Base-by-base conservation (phyloP, 2,329 filamentous ascomycete genomes). In the Penicillium sp. region DNA sequence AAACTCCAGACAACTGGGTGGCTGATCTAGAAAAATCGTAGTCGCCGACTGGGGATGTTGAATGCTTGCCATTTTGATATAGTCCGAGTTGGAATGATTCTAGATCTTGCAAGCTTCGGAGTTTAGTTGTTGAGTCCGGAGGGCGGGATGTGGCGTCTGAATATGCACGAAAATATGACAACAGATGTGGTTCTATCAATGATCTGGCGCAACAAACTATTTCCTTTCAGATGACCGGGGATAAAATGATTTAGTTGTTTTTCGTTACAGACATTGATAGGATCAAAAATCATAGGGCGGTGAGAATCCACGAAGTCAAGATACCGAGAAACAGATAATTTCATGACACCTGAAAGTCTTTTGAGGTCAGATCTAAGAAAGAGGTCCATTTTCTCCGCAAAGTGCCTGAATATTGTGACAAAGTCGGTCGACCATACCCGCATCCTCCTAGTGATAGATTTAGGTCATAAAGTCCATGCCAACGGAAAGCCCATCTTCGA, bases 1-100 rank as follows among this genome's bases (percentile, higher is more conserved):
- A 52, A 77, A 78, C 58, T 77, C 72, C 1, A 78, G 68, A 56
- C 76, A 78, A 60, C 76, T 78, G 3, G 76, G 76, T 14, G 75
- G 76, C 53, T 75, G 70, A 51, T 78, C 73, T 8, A 77, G 65
- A 48, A 72, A 74, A 31, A 71, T 60, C 3, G 73, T 76, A 6
- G 62, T 68, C 22, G 60, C 53, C 6, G 74, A 75, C 25, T 63
- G 50, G 9, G 70, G 69, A 5, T 59, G 55, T 51, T 71, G 68
- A n/a, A 61, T 40, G 30, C 28, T 50, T 28, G 52, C 0, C 65
- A 67, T 64, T 28, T 28, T 62, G 31, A 47, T 37, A 36, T 19
- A 35, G 31, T 48, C 22, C 17, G 48, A 38, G 9, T 9, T 47
- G 14, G 38, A 30, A 22, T 33, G 22, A 16, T 35, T 37, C 6